Percentiles rank a stretch among this genome's conserved stretches.
Conservation (phyloP, 306 rosid species). For the Luffa acutangula region DNA sequence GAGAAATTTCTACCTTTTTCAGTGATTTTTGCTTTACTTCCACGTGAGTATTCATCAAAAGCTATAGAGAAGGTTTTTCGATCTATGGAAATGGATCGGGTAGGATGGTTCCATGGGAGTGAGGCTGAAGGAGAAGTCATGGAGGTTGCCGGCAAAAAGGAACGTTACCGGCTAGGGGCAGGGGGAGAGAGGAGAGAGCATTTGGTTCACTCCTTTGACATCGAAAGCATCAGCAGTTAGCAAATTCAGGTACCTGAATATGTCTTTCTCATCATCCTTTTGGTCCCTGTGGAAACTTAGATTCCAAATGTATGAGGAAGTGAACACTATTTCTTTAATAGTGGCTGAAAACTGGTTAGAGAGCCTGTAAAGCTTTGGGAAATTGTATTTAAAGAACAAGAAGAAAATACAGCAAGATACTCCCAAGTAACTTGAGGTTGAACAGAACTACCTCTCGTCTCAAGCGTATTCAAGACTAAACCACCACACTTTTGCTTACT, state of each 20-base stretch:
- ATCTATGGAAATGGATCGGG: too few species aligned
- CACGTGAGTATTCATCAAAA: too few species aligned
- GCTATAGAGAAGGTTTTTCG: too few species aligned
- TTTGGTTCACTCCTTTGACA: too few species aligned
- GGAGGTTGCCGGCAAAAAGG: too few species aligned
- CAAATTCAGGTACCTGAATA: slow-evolving; percentile 36
- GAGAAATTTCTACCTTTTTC: too few species aligned
- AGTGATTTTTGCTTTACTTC: too few species aligned
- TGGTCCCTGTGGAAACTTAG: not conserved
- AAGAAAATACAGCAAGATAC: not conserved
- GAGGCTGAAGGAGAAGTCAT: too few species aligned
- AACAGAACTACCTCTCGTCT: not conserved
- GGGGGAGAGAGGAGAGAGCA: too few species aligned
- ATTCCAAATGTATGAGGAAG: not conserved
- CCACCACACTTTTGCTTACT: not conserved
- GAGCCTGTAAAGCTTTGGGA: not conserved
- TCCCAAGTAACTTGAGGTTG: not conserved
- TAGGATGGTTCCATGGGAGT: too few species aligned
- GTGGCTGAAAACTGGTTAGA: not conserved
- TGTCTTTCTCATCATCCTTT: slow-evolving; percentile 1
- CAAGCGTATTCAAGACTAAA: not conserved
- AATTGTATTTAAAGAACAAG: not conserved
- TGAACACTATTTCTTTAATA: not conserved
- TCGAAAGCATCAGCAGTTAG: too few species aligned
- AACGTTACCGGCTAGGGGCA: too few species aligned